These are phyloP conservation scores for Physcia stellaris DNA, from an alignment of 495 filamentous ascomycete genomes.

Conservation along the genomic window DNA sequence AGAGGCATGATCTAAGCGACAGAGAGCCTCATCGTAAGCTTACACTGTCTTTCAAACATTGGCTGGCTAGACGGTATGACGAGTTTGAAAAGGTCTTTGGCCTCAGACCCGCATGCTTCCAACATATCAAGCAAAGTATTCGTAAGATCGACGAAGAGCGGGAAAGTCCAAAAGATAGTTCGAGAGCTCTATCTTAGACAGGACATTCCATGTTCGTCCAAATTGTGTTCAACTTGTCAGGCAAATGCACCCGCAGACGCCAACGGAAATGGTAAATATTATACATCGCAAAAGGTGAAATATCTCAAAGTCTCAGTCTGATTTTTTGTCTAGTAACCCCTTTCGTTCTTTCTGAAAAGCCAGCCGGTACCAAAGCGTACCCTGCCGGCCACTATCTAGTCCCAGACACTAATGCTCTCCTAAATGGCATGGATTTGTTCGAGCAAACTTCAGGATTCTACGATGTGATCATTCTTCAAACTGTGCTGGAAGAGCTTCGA, in stretches of 20 bases:
- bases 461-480: slow-evolving; percentile 89
- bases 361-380: slow-evolving; percentile 67
- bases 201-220: slow-evolving; percentile 96
- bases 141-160: slow-evolving; percentile 79
- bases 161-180: slow-evolving; percentile 98
- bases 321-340: slow-evolving; percentile 46
- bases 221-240: slow-evolving; percentile 65
- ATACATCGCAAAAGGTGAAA: too few species aligned
- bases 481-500: slow-evolving; percentile 86
- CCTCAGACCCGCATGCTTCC: slow-evolving; percentile 49
- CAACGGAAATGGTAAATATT: slow-evolving; percentile 62
- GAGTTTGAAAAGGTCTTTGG: slow-evolving; percentile 67
- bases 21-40: background rate
- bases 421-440: slow-evolving; percentile 92
- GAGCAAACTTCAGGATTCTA: slow-evolving; percentile 85
- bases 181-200: slow-evolving; percentile 87
- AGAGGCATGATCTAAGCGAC: too few species aligned
- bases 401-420: slow-evolving; percentile 90
- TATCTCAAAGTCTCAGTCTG: too few species aligned
- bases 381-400: slow-evolving; percentile 87
- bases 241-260: slow-evolving; percentile 60
- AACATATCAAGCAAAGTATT: slow-evolving; percentile 89
- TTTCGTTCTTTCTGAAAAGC: slow-evolving; percentile 76
- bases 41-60: slow-evolving; percentile 15
- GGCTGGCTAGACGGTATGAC: too few species aligned